phyloP scores from a whole-genome alignment of 306 rosid genomes.

The Lathyrus sativus region DNA sequence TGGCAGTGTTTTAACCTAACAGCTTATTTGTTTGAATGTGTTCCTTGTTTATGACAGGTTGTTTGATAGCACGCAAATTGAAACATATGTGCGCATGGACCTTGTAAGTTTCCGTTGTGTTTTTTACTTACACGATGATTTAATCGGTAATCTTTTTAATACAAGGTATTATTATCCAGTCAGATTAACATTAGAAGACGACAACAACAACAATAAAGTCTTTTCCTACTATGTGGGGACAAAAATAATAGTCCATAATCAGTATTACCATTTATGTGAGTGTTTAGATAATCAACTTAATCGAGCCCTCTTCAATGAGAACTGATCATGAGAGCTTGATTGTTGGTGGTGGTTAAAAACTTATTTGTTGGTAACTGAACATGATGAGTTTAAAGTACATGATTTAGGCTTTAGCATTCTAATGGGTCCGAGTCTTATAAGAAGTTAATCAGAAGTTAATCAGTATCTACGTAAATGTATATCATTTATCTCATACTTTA shows the following conservation, averaged over 20 bases:
- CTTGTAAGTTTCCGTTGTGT: slow-evolving; percentile 54
- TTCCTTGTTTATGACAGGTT: slow-evolving; percentile 55
- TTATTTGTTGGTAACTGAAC: background rate
- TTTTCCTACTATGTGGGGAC: too few relatives aligned
- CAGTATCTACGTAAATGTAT: slow-evolving; percentile 3
- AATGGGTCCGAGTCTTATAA: background rate
- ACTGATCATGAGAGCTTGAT: background rate
- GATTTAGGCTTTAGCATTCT: background rate
- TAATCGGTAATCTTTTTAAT: background rate
- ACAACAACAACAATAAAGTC: too few relatives aligned
- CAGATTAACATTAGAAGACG: slow-evolving; percentile 4
- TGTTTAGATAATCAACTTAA: background rate
- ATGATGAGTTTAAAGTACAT: background rate
- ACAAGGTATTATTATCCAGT: slow-evolving; percentile 20
- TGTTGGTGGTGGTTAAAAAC: background rate
- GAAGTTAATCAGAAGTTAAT: slow-evolving; percentile 21
- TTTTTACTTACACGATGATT: slow-evolving; percentile 20
- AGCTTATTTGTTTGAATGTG: slow-evolving; percentile 34
- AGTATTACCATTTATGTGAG: background rate
- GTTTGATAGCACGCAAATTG: slow-evolving; percentile 50
- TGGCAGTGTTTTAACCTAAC: slow-evolving; percentile 10
- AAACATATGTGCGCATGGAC: slow-evolving; percentile 67
- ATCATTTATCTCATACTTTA: background rate
- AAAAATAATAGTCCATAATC: background rate
- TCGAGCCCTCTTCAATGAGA: background rate